Evolutionary conservation across 2,329 filamentous ascomycete genomes (phyloP), one percentile per base, ranked within the genome.

Genomic region (Microsporum ferrugineum): DNA sequence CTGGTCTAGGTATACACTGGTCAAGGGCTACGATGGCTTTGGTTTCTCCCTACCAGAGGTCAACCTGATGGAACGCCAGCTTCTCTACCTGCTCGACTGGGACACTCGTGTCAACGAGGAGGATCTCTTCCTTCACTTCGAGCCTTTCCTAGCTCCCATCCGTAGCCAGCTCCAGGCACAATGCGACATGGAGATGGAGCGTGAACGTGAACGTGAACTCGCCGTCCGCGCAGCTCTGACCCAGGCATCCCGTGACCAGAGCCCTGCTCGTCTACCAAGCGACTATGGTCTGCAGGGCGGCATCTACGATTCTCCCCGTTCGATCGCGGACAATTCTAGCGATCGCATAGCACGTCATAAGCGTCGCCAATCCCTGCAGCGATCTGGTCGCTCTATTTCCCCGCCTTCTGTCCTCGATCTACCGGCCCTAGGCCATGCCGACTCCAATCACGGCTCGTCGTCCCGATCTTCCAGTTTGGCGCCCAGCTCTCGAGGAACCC

Each of bases 51-150:
- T 91, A 67, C 94, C 89, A 39, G 94, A 99, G 78, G 94, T 99
- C 69, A 99, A 99, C 79, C 82, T 97, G 64, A 99, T 99, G 94
- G 94, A 99, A 82, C 95, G 95, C 82, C 94, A 99, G 77, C 83
- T 99, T 34, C 86, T 99, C 59, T 94, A 90, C 79, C 83, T 99
- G 49, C 82, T 99, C 53, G 89, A 96, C 72, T 99, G 91, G 90
- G 90, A 99, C 67, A 84, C 96, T 63, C 84, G 89, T 67, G 91
- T 99, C 71, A 86, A 81, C 47, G 85, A 91, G 70, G 82, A 91
- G 61, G 91, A 97, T 69, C 85, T 99, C 49, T 90, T 95, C 78
- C 81, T 80, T 66, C 89, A 96, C 73, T 82, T 97, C 45, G 90
- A 96, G 68, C 83, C 83, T 47, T 97, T 97, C 81, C 83, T 99